Evolutionary conservation across 2,329 filamentous ascomycete genomes (phyloP), one percentile per base, ranked within the genome.

Genomic region (Colletotrichum echinochloae): DNA sequence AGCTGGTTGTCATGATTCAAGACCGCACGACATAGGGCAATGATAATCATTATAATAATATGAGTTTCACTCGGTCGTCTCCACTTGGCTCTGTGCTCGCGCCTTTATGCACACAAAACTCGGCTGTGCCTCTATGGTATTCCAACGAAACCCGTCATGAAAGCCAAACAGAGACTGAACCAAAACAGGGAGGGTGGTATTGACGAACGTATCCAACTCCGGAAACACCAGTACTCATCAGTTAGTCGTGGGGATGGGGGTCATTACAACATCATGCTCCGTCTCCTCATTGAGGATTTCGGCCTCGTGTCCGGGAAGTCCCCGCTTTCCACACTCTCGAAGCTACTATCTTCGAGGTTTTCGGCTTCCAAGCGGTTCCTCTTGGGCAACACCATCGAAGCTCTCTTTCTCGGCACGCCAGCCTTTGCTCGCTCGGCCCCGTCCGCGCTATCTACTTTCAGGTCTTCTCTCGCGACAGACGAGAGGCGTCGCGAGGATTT

Each of bases 231-330:
- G 46, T 59, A 52, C 63, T 71, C 41, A 51, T 55, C 66, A 57
- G 51, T 72, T 35, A 60, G 37, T 63, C 33, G 49, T 54, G 44
- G 44, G 41, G 41, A 44, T 59, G 46, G 54, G 66, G 41, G 49
- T 65, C 68, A 74, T 86, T 81, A 89, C 78, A 89, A 77, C 87
- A 90, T 88, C 86, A 89, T 89, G 76, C 87, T 89, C 74, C 87
- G 82, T 73, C 88, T 81, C 75, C 87, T 81, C 68, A 83, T 82
- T 41, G 76, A 81, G 66, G 75, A 77, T 77, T 61, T 81, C 18
- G 69, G 62, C 23, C n/a, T 51, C 33, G 61, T 48, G 30, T 73
- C 72, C 44, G 61, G 51, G 26, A 52, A 46, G 23, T 65, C 60
- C 14, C 57, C 37, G 52, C 52, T 60, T 5, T 67, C 68, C 7